Evolutionary conservation across 768 basidiomycete genomes (phyloP).

Genomic region (Lanmaoa rubissima): DNA sequence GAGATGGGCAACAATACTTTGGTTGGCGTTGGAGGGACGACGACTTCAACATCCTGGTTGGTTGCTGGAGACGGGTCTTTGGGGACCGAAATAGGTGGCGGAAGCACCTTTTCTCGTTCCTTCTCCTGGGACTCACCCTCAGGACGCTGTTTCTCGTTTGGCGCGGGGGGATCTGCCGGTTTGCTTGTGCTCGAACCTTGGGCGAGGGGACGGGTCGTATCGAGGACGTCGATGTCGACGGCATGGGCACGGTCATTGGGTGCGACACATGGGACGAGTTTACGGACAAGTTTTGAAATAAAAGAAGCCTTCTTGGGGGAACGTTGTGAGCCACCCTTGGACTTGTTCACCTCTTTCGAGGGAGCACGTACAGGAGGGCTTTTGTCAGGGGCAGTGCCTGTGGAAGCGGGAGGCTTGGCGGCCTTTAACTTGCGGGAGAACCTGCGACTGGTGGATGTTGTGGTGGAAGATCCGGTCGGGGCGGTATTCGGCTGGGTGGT

Average conservation of each 20-base stretch:
- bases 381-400: constrained; percentile 25
- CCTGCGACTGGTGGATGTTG: constrained; percentile 22
- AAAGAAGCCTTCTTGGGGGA: constrained; percentile 50
- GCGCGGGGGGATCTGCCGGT: constrained; percentile 20
- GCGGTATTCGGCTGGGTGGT: constrained; percentile 41
- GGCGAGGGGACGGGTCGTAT: constrained; percentile 13
- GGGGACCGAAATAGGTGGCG: constrained; percentile 20
- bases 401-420: constrained; percentile 14
- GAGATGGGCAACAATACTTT: constrained; percentile 49
- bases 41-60: constrained; percentile 35
- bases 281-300: constrained; percentile 56
- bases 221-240: constrained; percentile 40
- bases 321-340: constrained; percentile 33
- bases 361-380: constrained; percentile 34
- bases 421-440: constrained; percentile 32
- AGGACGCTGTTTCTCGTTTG: constrained; percentile 30
- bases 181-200: constrained; percentile 21
- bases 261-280: constrained; percentile 66
- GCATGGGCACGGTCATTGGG: constrained; percentile 46
- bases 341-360: constrained; percentile 34
- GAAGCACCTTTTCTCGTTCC: constrained; percentile 37
- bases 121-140: constrained; percentile 29
- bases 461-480: constrained; percentile 22
- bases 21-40: constrained; percentile 50
- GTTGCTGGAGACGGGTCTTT: constrained; percentile 19